These are phyloP conservation scores for Rickenella mellea DNA, from an alignment of 768 basidiomycete genomes.

Conservation along the genomic window DNA sequence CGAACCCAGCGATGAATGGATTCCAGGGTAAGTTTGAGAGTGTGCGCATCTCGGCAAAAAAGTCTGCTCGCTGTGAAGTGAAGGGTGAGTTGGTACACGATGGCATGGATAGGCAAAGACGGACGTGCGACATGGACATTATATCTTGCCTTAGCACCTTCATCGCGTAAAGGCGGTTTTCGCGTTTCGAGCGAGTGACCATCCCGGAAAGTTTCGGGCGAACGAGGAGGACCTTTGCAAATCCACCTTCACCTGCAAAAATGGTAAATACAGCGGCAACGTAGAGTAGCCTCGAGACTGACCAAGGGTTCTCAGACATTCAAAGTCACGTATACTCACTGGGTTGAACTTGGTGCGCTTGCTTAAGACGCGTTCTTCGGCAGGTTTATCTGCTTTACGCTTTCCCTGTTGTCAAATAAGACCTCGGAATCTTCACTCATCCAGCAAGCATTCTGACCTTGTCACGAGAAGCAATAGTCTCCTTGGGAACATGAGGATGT, in stretches of 20 bases:
- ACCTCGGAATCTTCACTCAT: too few relatives aligned
- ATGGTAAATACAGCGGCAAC: not conserved
- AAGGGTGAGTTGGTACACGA: not conserved
- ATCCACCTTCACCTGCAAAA: conserved; percentile 32
- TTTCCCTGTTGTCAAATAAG: too few relatives aligned
- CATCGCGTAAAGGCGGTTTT: conserved; percentile 34
- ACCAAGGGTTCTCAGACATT: conserved; percentile 3
- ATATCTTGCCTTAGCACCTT: conserved; percentile 30
- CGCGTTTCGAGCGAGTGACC: conserved; percentile 23
- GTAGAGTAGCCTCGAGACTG: not conserved
- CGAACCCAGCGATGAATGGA: conserved; percentile 39
- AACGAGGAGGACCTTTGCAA: conserved; percentile 34
- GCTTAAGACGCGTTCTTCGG: too few relatives aligned
- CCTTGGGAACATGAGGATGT: too few relatives aligned
- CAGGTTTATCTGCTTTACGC: too few relatives aligned
- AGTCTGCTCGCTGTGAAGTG: conserved; percentile 14
- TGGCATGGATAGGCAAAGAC: not conserved
- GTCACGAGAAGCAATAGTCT: too few relatives aligned
- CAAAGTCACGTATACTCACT: too few relatives aligned
- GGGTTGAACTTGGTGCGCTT: too few relatives aligned
- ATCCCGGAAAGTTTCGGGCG: conserved; percentile 20
- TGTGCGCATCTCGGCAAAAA: conserved; percentile 30
- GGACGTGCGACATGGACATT: conserved; percentile 20
- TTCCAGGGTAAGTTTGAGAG: conserved; percentile 40
- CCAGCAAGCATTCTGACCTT: too few relatives aligned